Evolutionary conservation across 345 rosid genomes (phyloP).

Genomic region (Linum lewisii): DNA sequence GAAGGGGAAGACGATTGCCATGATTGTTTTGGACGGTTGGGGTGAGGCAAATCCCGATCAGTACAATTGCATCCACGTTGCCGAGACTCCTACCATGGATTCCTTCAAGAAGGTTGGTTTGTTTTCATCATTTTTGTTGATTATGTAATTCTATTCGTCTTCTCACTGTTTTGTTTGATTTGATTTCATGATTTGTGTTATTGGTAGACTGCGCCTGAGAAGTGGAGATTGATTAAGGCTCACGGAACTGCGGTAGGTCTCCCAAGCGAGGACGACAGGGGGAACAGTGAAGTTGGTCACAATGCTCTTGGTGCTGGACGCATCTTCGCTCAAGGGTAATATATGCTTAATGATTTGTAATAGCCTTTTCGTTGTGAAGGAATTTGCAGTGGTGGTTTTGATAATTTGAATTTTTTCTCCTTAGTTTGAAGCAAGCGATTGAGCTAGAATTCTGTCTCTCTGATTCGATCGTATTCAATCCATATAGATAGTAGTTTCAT

Average conservation of each 20-base stretch:
- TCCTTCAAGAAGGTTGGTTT: conserved; percentile 63
- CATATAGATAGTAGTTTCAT: no score
- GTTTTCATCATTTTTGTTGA: no score
- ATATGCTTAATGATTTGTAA: no score
- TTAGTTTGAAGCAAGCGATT: no score
- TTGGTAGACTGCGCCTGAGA: conserved; percentile 57
- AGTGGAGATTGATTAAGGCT: conserved; percentile 84
- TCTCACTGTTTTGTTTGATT: neutral
- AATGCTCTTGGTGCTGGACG: conserved; percentile 99
- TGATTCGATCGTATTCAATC: no score
- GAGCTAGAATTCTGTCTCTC: no score
- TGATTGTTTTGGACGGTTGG: conserved; percentile 96
- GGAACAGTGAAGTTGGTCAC: conserved; percentile 98
- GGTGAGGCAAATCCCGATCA: conserved; percentile 79
- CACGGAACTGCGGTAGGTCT: conserved; percentile 92
- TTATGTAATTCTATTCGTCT: neutral
- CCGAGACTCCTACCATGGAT: conserved; percentile 88
- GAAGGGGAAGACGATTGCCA: conserved; percentile 61
- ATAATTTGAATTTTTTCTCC: no score
- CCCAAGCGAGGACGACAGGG: conserved; percentile 97
- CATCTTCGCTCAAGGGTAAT: conserved; percentile 79
- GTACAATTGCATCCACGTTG: conserved; percentile 83
- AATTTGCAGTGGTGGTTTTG: no score
- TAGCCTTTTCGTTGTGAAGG: no score
- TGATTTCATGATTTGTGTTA: neutral